Evolutionary conservation across 768 basidiomycete species (phyloP).

Genomic region (Pluteus cervinus): DNA sequence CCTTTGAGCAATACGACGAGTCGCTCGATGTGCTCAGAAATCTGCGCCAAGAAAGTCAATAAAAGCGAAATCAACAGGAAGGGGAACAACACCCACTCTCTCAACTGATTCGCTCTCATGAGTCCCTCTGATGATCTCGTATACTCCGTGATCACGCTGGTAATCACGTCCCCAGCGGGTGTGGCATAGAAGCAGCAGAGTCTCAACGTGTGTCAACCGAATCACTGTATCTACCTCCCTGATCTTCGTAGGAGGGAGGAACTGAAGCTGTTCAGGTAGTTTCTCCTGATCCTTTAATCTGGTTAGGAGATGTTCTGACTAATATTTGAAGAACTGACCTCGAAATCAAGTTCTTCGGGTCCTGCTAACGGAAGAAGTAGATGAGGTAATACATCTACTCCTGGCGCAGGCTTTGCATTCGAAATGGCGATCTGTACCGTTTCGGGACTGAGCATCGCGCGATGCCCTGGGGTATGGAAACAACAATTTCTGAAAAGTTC

Average conservation of each 20-base stretch:
- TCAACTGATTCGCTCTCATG: slow-evolving; percentile 80
- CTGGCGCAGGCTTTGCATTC: slow-evolving; percentile 51
- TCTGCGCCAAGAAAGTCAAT: slow-evolving; percentile 33
- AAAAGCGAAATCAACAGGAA: not conserved
- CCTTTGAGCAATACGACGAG: slow-evolving; percentile 84
- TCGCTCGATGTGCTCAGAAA: slow-evolving; percentile 82
- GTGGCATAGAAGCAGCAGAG: slow-evolving; percentile 81
- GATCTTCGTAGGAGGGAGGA: slow-evolving; percentile 78
- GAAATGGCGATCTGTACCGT: slow-evolving; percentile 48
- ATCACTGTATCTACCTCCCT: slow-evolving; percentile 76
- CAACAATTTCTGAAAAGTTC: slow-evolving; percentile 59
- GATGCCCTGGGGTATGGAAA: slow-evolving; percentile 64
- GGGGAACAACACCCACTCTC: slow-evolving; percentile 40
- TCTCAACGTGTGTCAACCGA: slow-evolving; percentile 83
- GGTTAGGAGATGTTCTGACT: not conserved
- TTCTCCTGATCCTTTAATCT: slow-evolving; percentile 74
- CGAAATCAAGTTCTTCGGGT: slow-evolving; percentile 91
- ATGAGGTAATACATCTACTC: slow-evolving; percentile 80
- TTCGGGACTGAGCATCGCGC: slow-evolving; percentile 66
- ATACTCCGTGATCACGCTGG: slow-evolving; percentile 75
- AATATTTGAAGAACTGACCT: slow-evolving; percentile 39
- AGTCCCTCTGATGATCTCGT: slow-evolving; percentile 73
- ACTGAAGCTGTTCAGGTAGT: slow-evolving; percentile 78
- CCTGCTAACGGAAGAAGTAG: slow-evolving; percentile 89
- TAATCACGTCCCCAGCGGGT: slow-evolving; percentile 85